phyloP scores from a whole-genome alignment of 2,329 filamentous ascomycete genomes.

The Rutstroemia sp. region DNA sequence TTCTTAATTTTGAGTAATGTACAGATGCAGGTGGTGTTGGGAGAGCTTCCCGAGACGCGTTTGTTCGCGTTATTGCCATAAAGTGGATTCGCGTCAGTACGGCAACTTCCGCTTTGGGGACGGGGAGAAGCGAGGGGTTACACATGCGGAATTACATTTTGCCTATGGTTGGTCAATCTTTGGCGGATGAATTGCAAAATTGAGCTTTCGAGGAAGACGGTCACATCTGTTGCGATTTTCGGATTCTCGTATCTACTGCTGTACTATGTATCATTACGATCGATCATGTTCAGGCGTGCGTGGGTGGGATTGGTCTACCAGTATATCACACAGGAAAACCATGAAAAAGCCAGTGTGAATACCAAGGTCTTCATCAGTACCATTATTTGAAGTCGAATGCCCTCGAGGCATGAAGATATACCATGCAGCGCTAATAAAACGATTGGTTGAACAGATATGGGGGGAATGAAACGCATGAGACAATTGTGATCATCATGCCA shows the following conservation, averaged over 20 bases:
- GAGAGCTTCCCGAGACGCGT: neutral
- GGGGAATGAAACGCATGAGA: neutral
- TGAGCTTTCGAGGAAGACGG: no score
- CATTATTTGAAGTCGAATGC: neutral
- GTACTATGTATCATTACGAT: no score
- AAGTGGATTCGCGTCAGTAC: neutral
- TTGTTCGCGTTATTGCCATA: neutral
- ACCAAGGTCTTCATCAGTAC: neutral
- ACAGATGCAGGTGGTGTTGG: no score
- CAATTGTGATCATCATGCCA: neutral
- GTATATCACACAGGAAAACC: no score
- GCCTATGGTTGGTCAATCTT: no score
- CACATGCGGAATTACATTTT: neutral
- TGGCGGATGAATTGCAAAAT: no score
- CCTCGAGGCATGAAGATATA: neutral
- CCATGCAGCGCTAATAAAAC: constrained; percentile 4
- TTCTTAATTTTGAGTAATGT: no score
- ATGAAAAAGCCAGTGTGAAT: no score
- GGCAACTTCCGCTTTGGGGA: neutral
- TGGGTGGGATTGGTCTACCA: no score
- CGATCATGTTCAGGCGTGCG: no score
- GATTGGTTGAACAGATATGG: constrained; percentile 3
- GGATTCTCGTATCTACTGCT: no score
- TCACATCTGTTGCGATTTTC: no score
- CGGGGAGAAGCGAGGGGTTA: neutral